Conservation (phyloP, 139 green algal genomes). For the Micractinium conductrix region DNA sequence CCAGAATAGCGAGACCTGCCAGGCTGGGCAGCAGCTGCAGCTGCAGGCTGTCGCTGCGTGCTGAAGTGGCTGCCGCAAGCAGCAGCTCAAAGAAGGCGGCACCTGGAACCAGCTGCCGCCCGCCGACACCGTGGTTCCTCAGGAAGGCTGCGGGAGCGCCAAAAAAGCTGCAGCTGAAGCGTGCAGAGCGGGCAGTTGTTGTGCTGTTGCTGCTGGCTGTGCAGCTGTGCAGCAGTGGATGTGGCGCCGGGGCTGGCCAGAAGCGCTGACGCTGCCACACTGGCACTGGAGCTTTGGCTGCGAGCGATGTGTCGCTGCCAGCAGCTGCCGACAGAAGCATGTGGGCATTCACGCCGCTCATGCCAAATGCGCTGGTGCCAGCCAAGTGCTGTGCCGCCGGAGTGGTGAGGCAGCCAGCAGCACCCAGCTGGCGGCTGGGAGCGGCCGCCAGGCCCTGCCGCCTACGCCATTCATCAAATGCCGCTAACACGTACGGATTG, state of each 20-base stretch:
- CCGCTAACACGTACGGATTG: conserved; percentile 68
- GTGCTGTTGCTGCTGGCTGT: too few relatives aligned
- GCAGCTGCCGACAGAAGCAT: conserved; percentile 36
- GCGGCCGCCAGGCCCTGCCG: background rate
- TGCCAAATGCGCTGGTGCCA: conserved; percentile 47
- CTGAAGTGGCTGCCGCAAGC: conserved; percentile 43
- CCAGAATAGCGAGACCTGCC: too few relatives aligned
- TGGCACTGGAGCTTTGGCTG: background rate
- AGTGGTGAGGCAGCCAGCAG: background rate
- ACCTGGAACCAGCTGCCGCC: conserved; percentile 54
- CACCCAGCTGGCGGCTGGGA: background rate
- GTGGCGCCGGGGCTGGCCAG: conserved; percentile 23
- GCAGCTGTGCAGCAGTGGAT: conserved; percentile 2
- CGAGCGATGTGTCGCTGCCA: too few relatives aligned
- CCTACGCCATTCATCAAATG: conserved; percentile 3
- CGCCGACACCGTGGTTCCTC: conserved; percentile 58
- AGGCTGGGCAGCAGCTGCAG: too few relatives aligned
- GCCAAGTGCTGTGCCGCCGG: background rate
- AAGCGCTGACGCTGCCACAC: conserved; percentile 12
- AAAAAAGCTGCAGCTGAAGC: conserved; percentile 18
- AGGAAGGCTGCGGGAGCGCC: conserved; percentile 43
- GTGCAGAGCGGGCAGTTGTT: background rate
- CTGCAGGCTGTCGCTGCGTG: too few relatives aligned
- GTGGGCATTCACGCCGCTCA: conserved; percentile 59
- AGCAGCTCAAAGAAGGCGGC: conserved; percentile 70